Conservation (phyloP, 306 rosid genomes). For the Notholithocarpus densiflorus region DNA sequence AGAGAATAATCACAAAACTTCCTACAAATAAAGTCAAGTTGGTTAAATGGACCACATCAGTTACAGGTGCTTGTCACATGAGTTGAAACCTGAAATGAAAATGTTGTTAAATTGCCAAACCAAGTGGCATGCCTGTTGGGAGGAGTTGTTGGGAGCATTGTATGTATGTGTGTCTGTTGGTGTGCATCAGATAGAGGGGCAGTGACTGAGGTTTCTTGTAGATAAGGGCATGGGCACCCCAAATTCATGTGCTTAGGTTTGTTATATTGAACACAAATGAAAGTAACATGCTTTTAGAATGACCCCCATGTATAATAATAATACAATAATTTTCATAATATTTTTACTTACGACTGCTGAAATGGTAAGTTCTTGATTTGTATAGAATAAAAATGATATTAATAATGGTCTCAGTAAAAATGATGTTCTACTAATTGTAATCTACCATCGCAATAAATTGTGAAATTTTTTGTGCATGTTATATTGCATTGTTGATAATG, state of each 20-base stretch:
- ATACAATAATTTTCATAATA: too few relatives aligned
- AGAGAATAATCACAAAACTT: not conserved
- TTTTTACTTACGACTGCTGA: not conserved
- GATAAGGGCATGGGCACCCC: conserved; percentile 5
- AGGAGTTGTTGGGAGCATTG: conserved; percentile 25
- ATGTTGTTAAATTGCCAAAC: conserved; percentile 34
- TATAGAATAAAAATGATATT: too few relatives aligned
- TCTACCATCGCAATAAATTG: too few relatives aligned
- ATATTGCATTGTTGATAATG: too few relatives aligned
- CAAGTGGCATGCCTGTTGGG: conserved; percentile 31
- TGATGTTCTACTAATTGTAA: too few relatives aligned
- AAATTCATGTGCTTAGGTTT: conserved; percentile 40
- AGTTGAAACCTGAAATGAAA: conserved; percentile 9
- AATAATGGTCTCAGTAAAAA: too few relatives aligned
- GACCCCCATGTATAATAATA: conserved; percentile 16
- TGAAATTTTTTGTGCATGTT: too few relatives aligned
- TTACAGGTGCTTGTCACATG: conserved; percentile 29
- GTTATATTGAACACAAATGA: conserved; percentile 30
- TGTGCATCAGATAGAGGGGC: not conserved
- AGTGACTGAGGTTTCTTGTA: conserved; percentile 25
- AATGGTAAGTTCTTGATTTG: too few relatives aligned
- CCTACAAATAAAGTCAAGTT: not conserved
- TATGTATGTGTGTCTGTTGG: conserved; percentile 3
- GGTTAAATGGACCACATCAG: conserved; percentile 13
- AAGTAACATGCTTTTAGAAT: conserved; percentile 49